Percentiles rank a stretch among this genome's conserved stretches.
These are phyloP conservation scores for Chrysanthemum seticuspe DNA, from an alignment of 129 eudicot species.

Conservation along the genomic window DNA sequence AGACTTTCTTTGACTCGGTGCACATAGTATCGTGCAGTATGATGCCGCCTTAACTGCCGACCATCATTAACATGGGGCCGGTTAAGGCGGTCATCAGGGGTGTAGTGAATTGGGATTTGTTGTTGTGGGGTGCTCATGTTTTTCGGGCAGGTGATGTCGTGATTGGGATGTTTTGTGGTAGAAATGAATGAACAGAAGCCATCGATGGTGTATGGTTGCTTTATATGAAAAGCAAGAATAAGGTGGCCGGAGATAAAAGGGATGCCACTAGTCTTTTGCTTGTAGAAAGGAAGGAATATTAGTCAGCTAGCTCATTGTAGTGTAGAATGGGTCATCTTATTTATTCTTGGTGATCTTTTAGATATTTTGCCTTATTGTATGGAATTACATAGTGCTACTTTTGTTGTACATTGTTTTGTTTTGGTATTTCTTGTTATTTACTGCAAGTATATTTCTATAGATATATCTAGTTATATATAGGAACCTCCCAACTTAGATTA, in stretches of 20 bases:
- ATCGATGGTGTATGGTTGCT: constrained; percentile 26
- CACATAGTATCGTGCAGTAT: constrained; percentile 58
- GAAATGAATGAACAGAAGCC: constrained; percentile 24
- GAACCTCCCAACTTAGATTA: too few species aligned
- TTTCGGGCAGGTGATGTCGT: background rate
- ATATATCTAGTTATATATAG: background rate
- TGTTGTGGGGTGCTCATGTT: constrained; percentile 39
- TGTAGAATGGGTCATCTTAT: constrained; percentile 25
- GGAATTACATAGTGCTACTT: constrained; percentile 5
- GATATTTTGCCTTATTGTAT: background rate
- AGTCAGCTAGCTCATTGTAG: constrained; percentile 17
- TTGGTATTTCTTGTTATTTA: constrained; percentile 24
- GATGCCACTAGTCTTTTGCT: constrained; percentile 30
- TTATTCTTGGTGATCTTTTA: constrained; percentile 18
- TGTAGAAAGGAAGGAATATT: constrained; percentile 51
- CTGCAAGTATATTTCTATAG: constrained; percentile 10
- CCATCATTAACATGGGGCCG: constrained; percentile 21
- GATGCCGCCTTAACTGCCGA: constrained; percentile 54
- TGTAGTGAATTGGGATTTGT: constrained; percentile 36
- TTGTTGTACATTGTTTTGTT: constrained; percentile 20
- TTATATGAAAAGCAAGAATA: constrained; percentile 25
- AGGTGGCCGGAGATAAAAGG: constrained; percentile 38
- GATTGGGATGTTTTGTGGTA: background rate
- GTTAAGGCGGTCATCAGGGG: constrained; percentile 42
- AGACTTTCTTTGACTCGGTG: constrained; percentile 84